Base-by-base conservation (phyloP, 192 early-diverging fungal genomes). In the Coemansia javaensis region DNA sequence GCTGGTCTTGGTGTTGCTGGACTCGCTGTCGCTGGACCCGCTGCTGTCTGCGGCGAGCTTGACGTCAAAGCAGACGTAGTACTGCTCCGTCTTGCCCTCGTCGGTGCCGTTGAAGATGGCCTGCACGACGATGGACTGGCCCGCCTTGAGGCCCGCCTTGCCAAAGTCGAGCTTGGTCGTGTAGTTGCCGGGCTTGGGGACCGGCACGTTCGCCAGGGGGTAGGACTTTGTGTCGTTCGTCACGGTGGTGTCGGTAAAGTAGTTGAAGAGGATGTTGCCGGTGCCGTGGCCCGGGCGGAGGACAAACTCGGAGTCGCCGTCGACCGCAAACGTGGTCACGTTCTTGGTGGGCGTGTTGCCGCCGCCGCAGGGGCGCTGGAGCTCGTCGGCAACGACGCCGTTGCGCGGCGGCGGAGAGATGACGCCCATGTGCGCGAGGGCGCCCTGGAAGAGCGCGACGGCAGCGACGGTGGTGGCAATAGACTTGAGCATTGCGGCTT, bases 51-150 rank as follows among this genome's bases (percentile, higher is more conserved):
- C 58, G 15, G 55, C 40, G 18, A 73, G 62, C 69, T 65, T 56
- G 53, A 73, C 49, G 21, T 73, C 69, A 32, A 73, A 73, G 62
- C 69, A 73, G 11, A 34, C 69, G 32, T 65, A 65, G 53, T 57
- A 73, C 40, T 53, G 11, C 18, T 61, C 62, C 13, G 53, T 65
- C 32, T 50, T 36, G 48, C 53, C 58, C 0, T 39, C 31, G 25
- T 60, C 58, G 12, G 69, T 73, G 32, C 53, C 62, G 50, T 73
- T 73, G 53, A 57, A 65, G 50, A 73, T 53, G 14, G 69, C 69
- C 41, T 73, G 69, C 7, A 73, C 69, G 9, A 73, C 69, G 22
- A 73, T 73, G 18, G 40, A 27, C 41, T 73, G 53, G 32, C 68
- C 68, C 44, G 37, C 42, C 39, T 64, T 64, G 42, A 72, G 68